Evolutionary conservation across 2,329 filamentous ascomycete species (phyloP).

Genomic region (Curvularia verruculosa): DNA sequence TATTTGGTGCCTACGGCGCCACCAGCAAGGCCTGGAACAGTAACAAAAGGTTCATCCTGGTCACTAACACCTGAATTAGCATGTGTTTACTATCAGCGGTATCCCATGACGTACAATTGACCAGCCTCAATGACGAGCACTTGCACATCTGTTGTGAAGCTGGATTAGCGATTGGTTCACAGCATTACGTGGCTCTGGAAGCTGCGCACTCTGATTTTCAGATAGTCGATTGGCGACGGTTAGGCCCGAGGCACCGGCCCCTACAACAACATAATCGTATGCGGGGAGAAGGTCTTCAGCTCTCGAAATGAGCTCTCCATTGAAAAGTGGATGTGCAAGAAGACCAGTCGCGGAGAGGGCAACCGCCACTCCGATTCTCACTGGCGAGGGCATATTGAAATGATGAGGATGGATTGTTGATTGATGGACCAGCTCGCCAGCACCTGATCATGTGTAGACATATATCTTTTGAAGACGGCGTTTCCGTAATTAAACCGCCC

Average conservation of each 20-base stretch:
- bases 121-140: slow-evolving; percentile 36
- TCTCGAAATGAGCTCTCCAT: slow-evolving; percentile 18
- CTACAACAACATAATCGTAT: slow-evolving; percentile 39
- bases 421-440: background rate
- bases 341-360: slow-evolving; percentile 20
- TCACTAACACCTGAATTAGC: slow-evolving; percentile 22
- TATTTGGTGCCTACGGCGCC: slow-evolving; percentile 33
- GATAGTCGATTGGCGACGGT: slow-evolving; percentile 39
- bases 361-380: slow-evolving; percentile 14
- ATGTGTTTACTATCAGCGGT: background rate
- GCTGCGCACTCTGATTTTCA: slow-evolving; percentile 24
- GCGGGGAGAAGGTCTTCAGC: slow-evolving; percentile 21
- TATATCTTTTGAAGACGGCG: background rate
- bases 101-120: slow-evolving; percentile 20
- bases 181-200: too few species aligned
- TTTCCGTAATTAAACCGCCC: slow-evolving; percentile 5
- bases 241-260: slow-evolving; percentile 34
- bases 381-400: slow-evolving; percentile 17
- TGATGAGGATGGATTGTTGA: background rate
- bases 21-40: slow-evolving; percentile 33
- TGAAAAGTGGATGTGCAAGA: slow-evolving; percentile 27
- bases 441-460: background rate
- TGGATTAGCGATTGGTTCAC: background rate
- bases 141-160: slow-evolving; percentile 15
- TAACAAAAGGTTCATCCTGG: slow-evolving; percentile 29